Evolutionary conservation across 345 rosid genomes (phyloP), one percentile per base, ranked within the genome.

Genomic region (Euclidium syriacum): DNA sequence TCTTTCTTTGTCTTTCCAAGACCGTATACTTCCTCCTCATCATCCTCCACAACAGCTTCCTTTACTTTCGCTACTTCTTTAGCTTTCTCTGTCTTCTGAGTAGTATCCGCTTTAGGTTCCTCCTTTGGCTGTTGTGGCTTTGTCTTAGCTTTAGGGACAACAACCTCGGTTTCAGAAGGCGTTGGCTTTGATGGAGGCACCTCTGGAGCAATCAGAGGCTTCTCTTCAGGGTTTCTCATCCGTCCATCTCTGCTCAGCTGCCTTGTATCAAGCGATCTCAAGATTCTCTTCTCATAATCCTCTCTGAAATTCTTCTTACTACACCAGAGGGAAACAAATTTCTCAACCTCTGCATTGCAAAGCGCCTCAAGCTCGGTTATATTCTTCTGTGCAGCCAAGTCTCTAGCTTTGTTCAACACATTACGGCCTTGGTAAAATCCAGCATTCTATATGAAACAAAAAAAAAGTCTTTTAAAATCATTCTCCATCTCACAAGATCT

Each of bases 221-320:
- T 90, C 85, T 95, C 99, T 40, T 73, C 84, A 8, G 89, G 87
- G 75, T 82, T 83, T 76, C 96, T 85, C 10, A 82, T 83, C 44
- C 96, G 79, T 48, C 90, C 97, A 73, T 94, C 99, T 74, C 83
- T 74, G 66, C 95, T 83, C 81, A 94, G 33, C 74, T 80, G 87
- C 51, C 97, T 83, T 41, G 27, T 56, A 76, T 90, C 99, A 46
- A 87, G 78, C 12, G 96, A 94, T 44, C 62, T 27, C 77, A 86
- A 74, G 55, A 83, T 67, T 73, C 97, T 78, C 73, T 84, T 90
- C 78, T 84, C 85, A 12, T 90, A 94, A 75, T 94, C 99, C 33
- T 90, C 95, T 81, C 97, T 81, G 70, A 86, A 80, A 50, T 78
- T 75, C 75, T 88, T 88, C 71, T 74, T 72, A 22, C 62, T 68